These are phyloP conservation scores for Fulvia fulva DNA, from an alignment of 2,329 filamentous ascomycete genomes.

Conservation along the genomic window DNA sequence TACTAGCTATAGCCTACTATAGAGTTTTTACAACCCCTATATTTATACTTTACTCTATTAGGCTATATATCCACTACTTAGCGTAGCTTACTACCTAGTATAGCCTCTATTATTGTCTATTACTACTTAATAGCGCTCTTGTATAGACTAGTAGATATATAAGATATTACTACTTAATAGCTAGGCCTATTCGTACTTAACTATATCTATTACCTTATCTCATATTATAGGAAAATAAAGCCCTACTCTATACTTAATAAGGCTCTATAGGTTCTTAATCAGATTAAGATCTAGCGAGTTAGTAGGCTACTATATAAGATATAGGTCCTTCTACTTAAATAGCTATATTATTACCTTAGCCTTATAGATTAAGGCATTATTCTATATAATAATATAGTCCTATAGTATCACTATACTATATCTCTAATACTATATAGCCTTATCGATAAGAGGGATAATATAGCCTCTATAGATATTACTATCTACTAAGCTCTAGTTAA, in stretches of 20 bases:
- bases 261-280: background rate
- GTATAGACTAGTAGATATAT: background rate
- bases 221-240: background rate
- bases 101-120: background rate
- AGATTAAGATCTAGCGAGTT: background rate
- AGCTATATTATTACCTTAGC: background rate
- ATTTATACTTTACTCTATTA: background rate
- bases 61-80: background rate
- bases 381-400: background rate
- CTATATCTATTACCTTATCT: background rate
- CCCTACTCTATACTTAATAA: background rate
- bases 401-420: too few species aligned
- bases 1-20: background rate
- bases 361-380: background rate
- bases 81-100: background rate
- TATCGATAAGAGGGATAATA: too few species aligned
- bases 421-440: too few species aligned
- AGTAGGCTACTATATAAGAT: background rate
- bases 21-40: background rate
- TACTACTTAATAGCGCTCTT: background rate
- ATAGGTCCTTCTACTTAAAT: background rate
- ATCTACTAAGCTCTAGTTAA: background rate
- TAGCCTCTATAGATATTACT: too few species aligned
- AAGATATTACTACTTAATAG: background rate
- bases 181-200: background rate